Conservation (phyloP, 352 stramenopile genomes). For the Pythium myriotylum region DNA sequence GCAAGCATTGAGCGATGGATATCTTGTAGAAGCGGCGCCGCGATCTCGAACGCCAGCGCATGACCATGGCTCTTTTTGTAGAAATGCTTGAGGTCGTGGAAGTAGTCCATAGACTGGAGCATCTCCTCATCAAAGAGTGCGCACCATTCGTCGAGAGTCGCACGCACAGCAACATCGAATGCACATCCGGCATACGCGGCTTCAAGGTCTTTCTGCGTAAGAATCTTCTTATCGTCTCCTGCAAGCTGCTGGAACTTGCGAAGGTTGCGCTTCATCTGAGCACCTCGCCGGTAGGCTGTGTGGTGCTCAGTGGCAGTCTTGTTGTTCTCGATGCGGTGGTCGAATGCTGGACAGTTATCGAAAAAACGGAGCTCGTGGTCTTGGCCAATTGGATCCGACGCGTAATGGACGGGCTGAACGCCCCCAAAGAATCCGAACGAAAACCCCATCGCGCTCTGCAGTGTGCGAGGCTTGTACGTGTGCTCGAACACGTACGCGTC, state of each 20-base stretch:
- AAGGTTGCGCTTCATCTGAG: constrained; percentile 59
- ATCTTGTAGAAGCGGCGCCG: constrained; percentile 66
- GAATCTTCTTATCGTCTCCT: constrained; percentile 14
- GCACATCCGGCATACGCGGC: constrained; percentile 78
- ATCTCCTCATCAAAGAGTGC: constrained; percentile 62
- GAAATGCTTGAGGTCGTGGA: constrained; percentile 86
- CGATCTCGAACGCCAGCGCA: constrained; percentile 72
- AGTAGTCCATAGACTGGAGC: constrained; percentile 84
- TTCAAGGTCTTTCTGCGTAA: constrained; percentile 70
- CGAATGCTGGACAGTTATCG: constrained; percentile 78
- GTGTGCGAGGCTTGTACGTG: constrained; percentile 83
- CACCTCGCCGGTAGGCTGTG: constrained; percentile 47
- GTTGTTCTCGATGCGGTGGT: constrained; percentile 61
- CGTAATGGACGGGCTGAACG: constrained; percentile 60
- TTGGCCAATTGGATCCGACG: constrained; percentile 44
- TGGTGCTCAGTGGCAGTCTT: constrained; percentile 61
- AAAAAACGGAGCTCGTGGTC: constrained; percentile 81
- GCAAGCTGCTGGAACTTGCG: constrained; percentile 42
- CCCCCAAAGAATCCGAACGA: constrained; percentile 73
- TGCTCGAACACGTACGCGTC: constrained; percentile 65
- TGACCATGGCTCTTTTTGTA: constrained; percentile 85
- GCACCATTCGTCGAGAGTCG: constrained; percentile 64
- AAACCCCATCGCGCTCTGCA: constrained; percentile 77
- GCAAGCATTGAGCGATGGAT: constrained; percentile 61
- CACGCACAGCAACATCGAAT: constrained; percentile 71